Evolutionary conservation across 2,329 filamentous ascomycete species (phyloP).

Genomic region (Penicillium aurantiogriseum): DNA sequence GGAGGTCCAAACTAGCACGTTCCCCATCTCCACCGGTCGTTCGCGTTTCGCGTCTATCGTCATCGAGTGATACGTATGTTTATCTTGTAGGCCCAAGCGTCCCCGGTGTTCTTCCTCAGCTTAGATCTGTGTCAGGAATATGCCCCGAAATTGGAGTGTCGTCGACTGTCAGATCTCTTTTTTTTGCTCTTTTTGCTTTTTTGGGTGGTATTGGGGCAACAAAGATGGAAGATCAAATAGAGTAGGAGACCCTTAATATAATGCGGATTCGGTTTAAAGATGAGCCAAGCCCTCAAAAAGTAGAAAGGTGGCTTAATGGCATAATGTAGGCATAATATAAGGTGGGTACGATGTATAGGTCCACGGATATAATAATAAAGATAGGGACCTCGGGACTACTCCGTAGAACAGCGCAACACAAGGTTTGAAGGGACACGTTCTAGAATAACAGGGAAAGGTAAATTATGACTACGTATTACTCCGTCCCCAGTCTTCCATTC

Average conservation of each 20-base stretch:
- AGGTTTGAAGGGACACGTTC: neutral
- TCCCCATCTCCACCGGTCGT: neutral
- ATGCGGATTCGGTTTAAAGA: neutral
- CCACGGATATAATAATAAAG: too few relatives aligned
- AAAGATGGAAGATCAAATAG: neutral
- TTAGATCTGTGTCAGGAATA: constrained; percentile 5
- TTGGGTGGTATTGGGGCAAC: neutral
- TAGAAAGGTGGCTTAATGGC: neutral
- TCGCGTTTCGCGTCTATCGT: constrained; percentile 8
- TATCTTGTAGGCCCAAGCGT: neutral
- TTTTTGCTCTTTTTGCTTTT: neutral
- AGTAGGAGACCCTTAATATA: neutral
- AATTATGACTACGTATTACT: neutral
- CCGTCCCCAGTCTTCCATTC: neutral
- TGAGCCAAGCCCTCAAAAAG: neutral
- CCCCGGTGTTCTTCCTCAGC: neutral
- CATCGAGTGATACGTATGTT: neutral
- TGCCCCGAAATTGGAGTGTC: constrained; percentile 4
- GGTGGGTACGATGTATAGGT: too few relatives aligned
- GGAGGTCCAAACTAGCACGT: neutral
- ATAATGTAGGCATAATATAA: neutral
- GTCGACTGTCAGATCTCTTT: neutral
- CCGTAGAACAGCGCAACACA: neutral
- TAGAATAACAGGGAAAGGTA: neutral
- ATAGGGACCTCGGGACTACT: too few relatives aligned